Base-by-base conservation (phyloP, 164 flowering plant species). In the Kalanchoe fedtschenkoi region DNA sequence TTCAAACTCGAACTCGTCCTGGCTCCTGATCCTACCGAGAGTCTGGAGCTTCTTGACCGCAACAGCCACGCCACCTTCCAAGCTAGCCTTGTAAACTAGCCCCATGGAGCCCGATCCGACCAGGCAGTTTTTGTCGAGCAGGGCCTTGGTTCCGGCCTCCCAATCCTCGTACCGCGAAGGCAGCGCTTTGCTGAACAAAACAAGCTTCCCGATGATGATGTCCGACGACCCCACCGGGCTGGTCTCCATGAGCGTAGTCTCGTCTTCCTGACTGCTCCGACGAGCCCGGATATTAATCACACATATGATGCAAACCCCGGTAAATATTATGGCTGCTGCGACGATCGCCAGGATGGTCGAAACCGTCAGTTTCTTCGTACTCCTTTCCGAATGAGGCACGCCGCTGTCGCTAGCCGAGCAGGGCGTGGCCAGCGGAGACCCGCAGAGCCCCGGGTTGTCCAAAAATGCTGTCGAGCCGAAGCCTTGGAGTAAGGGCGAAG, bases 1-100 rank as follows among this genome's bases (percentile, higher is more conserved):
- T 78, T 95, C 99, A 15, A 83, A 89, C 79, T 95, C 99, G 35
- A 95, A 95, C 68, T 91, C 97, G n/a, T 95, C 99, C 71, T 91
- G 99, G 78, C 58, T 81, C 74, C 78, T 81, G 62, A 95, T 87
- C 73, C 89, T 78, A 37, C 99, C 97, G 51, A 86, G 59, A 43
- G 91, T 89, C 61, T 91, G 90, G 9, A 95, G 88, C 82, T 91
- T 95, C 75, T 91, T 91, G 62, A 91, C 96, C 11, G 99, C 97
- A 70, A 95, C 84, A 6, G 89, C 80, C 46, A 86, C 67, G 53
- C 96, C 96, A 34, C 90, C 90, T 78, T 89, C 96, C 58, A 95
- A 89, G 62, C 58, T 80, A n/a, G 92, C 72, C 71, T 55, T 82
- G 75, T 95, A 95, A 22, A 95, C 97, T 17, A 89, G 71, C 16